These are phyloP conservation scores for Backusella tuberculispora DNA, from an alignment of 192 early-diverging fungal genomes.

Conservation along the genomic window DNA sequence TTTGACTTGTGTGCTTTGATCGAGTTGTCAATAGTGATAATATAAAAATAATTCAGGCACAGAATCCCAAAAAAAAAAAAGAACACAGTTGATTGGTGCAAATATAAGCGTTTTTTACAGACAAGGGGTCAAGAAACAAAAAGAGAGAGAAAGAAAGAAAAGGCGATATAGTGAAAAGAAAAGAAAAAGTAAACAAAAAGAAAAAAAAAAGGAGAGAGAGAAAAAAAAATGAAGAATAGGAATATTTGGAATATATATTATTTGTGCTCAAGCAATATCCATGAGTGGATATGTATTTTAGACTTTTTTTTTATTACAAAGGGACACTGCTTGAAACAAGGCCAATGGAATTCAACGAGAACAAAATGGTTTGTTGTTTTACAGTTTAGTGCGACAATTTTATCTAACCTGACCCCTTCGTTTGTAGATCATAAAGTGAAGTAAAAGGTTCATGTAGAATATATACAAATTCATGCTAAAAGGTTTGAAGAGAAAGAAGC, in stretches of 20 bases:
- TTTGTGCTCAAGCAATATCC: slow-evolving; percentile 24
- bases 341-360: slow-evolving; percentile 14
- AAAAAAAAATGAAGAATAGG: neutral
- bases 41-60: slow-evolving; percentile 23
- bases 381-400: slow-evolving; percentile 25
- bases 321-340: slow-evolving; percentile 15
- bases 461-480: neutral
- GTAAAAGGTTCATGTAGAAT: neutral
- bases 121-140: neutral
- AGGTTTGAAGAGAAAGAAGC: neutral
- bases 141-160: neutral
- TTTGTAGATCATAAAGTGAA: slow-evolving; percentile 2
- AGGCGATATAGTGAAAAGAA: too few relatives aligned
- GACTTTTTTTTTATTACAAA: slow-evolving; percentile 13
- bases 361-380: slow-evolving; percentile 19
- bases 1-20: too few relatives aligned
- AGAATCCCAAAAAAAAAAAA: slow-evolving; percentile 16
- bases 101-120: neutral
- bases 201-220: neutral
- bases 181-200: neutral
- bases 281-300: slow-evolving; percentile 18
- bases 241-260: slow-evolving; percentile 18
- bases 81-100: neutral
- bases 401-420: slow-evolving; percentile 22
- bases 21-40: slow-evolving; percentile 2